Percentiles rank a stretch among this genome's conserved stretches.
phyloP scores from a whole-genome alignment of 352 stramenopile genomes.

The Phytopythium sindhum region DNA sequence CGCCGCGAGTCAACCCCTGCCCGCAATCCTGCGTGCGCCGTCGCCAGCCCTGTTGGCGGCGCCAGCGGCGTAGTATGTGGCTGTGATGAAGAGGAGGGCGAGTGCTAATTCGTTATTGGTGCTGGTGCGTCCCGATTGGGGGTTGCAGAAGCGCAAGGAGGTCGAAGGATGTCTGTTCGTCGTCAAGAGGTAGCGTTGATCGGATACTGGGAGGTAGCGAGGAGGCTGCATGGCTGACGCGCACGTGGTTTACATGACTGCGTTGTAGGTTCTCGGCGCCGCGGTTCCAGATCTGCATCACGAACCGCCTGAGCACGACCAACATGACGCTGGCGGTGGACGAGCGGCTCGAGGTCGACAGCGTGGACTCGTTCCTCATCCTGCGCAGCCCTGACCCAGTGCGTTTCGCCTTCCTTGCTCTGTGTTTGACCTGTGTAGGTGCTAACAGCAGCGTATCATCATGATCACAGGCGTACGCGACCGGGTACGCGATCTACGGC shows the following conservation, averaged over 20 bases:
- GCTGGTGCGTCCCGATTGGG: not conserved
- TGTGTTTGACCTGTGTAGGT: not conserved
- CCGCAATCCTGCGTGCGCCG: not conserved
- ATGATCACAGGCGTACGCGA: conserved; percentile 32
- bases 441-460: not conserved
- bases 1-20: not conserved
- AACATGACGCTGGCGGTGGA: conserved; percentile 82
- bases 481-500: conserved; percentile 79
- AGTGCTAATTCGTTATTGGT: not conserved
- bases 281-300: conserved; percentile 87
- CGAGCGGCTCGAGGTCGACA: conserved; percentile 73
- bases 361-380: conserved; percentile 84
- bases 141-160: conserved; percentile 78
- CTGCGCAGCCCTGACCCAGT: conserved; percentile 64
- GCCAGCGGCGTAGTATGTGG: not conserved
- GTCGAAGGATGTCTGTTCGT: conserved; percentile 85
- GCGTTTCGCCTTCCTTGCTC: conserved; percentile 3
- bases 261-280: conserved; percentile 54
- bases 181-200: conserved; percentile 58
- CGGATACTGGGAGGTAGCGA: not conserved
- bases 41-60: not conserved
- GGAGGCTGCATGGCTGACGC: not conserved
- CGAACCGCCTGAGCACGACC: conserved; percentile 86
- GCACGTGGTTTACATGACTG: not conserved
- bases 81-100: not conserved